Percentiles rank a stretch among this genome's conserved stretches.
Evolutionary conservation across 345 rosid genomes (phyloP).

Genomic region (Salix purpurea): DNA sequence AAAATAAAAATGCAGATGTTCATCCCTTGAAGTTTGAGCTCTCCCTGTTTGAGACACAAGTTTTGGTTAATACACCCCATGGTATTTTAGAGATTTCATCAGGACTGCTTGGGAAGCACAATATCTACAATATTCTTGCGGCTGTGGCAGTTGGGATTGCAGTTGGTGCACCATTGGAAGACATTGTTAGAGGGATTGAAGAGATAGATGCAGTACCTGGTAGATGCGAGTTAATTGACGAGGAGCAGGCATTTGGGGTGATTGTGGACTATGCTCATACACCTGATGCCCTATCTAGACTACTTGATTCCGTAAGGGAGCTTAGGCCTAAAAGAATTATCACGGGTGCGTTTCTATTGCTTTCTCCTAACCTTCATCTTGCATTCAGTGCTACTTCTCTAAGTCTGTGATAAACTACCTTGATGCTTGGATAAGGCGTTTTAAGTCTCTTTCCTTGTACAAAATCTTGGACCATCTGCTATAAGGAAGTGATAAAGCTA

Average conservation of each 20-base stretch:
- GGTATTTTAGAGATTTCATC: conserved; percentile 91
- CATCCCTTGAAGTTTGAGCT: conserved; percentile 82
- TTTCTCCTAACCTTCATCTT: not conserved
- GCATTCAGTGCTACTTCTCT: not conserved
- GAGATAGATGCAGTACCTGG: conserved; percentile 96
- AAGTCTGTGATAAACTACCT: not conserved
- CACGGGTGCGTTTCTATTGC: conserved; percentile 53
- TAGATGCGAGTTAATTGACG: conserved; percentile 88
- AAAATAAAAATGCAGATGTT: conserved; percentile 79
- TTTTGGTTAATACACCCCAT: conserved; percentile 79
- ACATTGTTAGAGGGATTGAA: conserved; percentile 88
- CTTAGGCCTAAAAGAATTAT: conserved; percentile 79
- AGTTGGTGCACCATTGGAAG: conserved; percentile 92
- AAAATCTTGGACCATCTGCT: not conserved
- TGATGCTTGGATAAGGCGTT: not conserved
- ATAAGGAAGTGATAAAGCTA: not conserved
- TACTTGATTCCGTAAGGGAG: conserved; percentile 84
- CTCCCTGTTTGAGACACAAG: conserved; percentile 85
- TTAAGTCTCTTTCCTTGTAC: not conserved
- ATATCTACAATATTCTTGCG: conserved; percentile 84
- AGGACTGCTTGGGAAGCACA: conserved; percentile 80
- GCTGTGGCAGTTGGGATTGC: conserved; percentile 94
- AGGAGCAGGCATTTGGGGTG: conserved; percentile 92
- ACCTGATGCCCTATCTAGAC: conserved; percentile 77
- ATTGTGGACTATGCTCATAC: conserved; percentile 82